Evolutionary conservation across 202 grass and related monocot genomes (phyloP).

Genomic region (Eragrostis tef): DNA sequence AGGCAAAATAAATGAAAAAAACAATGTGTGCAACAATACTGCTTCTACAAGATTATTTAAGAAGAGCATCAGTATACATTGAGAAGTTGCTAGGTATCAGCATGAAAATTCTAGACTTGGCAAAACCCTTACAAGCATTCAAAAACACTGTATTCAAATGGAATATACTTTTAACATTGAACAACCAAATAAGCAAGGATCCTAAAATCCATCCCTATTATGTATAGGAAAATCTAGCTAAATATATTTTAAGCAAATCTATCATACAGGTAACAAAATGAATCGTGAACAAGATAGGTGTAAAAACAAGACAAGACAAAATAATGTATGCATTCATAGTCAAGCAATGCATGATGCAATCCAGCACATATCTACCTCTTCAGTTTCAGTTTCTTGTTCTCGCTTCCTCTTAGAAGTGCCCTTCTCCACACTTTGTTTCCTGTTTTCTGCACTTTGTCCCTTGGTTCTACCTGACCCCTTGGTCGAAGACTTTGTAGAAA

Average conservation of each 20-base stretch:
- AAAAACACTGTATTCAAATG: background rate
- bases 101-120: background rate
- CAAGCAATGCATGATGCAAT: slow-evolving; percentile 21
- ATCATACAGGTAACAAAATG: background rate
- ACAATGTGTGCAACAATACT: background rate
- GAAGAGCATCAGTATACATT: background rate
- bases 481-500: slow-evolving; percentile 51
- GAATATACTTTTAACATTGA: background rate
- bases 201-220: background rate
- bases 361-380: slow-evolving; percentile 49
- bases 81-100: background rate
- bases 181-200: background rate
- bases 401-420: slow-evolving; percentile 66
- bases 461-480: slow-evolving; percentile 60
- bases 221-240: background rate
- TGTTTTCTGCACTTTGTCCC: slow-evolving; percentile 49
- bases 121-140: slow-evolving; percentile 2
- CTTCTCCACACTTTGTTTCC: slow-evolving; percentile 47
- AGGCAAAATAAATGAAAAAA: background rate
- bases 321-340: background rate
- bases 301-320: background rate
- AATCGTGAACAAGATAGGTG: background rate
- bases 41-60: slow-evolving; percentile 7
- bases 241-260: background rate
- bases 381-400: slow-evolving; percentile 56